Evolutionary conservation across 768 basidiomycete genomes (phyloP).

Genomic region (Astraeus odoratus): DNA sequence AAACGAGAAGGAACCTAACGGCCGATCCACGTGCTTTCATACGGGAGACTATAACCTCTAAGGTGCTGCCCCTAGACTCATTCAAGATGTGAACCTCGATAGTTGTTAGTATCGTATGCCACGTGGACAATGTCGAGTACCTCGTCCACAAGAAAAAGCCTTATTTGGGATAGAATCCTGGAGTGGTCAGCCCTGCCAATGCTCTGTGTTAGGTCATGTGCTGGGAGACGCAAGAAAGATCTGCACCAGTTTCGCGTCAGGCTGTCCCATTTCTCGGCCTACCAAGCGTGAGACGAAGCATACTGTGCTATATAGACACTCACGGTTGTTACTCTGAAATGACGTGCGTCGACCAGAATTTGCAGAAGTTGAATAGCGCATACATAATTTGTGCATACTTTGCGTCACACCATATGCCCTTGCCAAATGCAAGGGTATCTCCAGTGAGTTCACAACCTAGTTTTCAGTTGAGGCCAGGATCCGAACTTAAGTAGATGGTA

Average conservation of each 20-base stretch:
- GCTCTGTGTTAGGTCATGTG: constrained; percentile 3
- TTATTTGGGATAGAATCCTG: constrained; percentile 62
- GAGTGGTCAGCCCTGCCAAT: constrained; percentile 50
- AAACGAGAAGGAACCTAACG: constrained; percentile 83
- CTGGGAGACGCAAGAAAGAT: neutral
- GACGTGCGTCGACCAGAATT: constrained; percentile 1
- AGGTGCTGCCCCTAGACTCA: constrained; percentile 82
- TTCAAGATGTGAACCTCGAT: constrained; percentile 84
- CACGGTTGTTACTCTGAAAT: constrained; percentile 64
- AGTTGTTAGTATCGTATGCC: neutral
- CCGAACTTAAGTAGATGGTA: neutral
- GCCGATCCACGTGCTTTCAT: constrained; percentile 72
- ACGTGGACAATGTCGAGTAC: constrained; percentile 30
- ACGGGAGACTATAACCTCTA: constrained; percentile 91
- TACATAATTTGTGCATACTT: constrained; percentile 77
- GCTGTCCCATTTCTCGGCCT: constrained; percentile 97
- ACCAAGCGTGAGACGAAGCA: constrained; percentile 3
- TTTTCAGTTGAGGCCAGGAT: neutral
- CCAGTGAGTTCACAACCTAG: constrained; percentile 88
- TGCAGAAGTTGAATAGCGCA: constrained; percentile 14
- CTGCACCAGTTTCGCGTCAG: constrained; percentile 79
- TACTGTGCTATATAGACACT: constrained; percentile 8
- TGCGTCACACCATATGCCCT: constrained; percentile 65
- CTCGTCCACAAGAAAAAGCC: constrained; percentile 88
- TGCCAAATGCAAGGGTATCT: constrained; percentile 68